Conservation (phyloP, 257 asterid species). For the Nicotiana attenuata region DNA sequence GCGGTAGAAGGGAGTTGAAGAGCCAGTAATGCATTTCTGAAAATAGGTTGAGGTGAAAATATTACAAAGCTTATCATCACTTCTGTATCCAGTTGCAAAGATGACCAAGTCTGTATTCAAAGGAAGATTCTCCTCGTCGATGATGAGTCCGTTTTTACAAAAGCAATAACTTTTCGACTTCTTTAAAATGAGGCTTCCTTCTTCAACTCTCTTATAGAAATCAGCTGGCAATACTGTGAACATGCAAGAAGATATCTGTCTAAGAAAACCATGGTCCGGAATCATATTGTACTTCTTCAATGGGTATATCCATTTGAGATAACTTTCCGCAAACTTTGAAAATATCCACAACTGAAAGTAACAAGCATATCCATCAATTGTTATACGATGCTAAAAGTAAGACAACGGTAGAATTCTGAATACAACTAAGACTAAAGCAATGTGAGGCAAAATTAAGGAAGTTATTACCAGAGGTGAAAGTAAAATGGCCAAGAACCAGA, state of each 20-base stretch:
- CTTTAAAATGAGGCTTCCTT: conserved; percentile 44
- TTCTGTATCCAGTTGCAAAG: conserved; percentile 53
- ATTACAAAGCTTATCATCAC: conserved; percentile 41
- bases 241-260: conserved; percentile 48
- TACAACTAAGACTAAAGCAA: not conserved
- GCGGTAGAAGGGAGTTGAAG: conserved; percentile 57
- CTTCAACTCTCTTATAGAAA: conserved; percentile 41
- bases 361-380: not conserved
- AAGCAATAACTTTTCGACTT: conserved; percentile 23
- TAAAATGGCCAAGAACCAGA: conserved; percentile 36
- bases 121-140: conserved; percentile 5
- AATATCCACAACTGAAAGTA: conserved; percentile 46
- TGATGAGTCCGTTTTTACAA: conserved; percentile 29
- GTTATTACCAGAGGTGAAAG: conserved; percentile 41
- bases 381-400: not conserved
- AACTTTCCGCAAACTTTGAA: conserved; percentile 35
- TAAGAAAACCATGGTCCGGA: conserved; percentile 42
- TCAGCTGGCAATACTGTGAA: conserved; percentile 42
- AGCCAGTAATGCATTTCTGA: conserved; percentile 39
- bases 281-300: conserved; percentile 39
- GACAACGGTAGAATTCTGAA: not conserved
- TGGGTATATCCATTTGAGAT: conserved; percentile 57
- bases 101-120: conserved; percentile 42
- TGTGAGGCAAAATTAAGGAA: not conserved
- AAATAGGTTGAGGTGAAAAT: conserved; percentile 36